These are phyloP conservation scores for Rhizoclosmatium globosum DNA, from an alignment of 192 early-diverging fungal genomes.

Conservation along the genomic window DNA sequence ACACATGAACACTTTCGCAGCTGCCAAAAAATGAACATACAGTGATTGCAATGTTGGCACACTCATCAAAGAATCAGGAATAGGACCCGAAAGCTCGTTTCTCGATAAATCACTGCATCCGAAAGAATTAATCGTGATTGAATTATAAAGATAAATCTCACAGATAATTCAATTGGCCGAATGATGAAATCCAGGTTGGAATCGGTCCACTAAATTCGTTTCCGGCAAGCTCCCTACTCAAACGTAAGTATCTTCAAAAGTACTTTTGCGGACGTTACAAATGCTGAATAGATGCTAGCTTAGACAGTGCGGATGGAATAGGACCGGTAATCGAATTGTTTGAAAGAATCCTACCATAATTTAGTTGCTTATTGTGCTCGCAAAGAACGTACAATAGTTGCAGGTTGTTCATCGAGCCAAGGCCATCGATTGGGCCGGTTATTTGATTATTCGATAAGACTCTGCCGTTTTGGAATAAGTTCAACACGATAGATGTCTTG, in stretches of 20 bases:
- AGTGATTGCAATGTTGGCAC: neutral
- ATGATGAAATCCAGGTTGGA: neutral
- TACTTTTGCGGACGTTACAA: neutral
- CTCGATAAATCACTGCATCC: neutral
- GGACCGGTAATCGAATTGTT: neutral
- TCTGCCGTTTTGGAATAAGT: neutral
- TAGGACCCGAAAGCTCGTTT: neutral
- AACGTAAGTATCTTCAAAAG: no score
- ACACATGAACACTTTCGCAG: neutral
- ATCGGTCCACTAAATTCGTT: neutral
- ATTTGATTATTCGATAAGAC: neutral
- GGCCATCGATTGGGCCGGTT: neutral
- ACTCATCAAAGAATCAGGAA: neutral
- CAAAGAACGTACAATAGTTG: neutral
- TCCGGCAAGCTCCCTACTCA: neutral
- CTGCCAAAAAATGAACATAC: neutral
- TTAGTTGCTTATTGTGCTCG: neutral
- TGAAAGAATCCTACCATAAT: neutral
- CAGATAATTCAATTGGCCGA: neutral
- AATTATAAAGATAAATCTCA: neutral
- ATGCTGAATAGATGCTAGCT: neutral
- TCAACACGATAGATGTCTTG: neutral
- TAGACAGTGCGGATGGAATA: neutral
- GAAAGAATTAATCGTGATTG: neutral
- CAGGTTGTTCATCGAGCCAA: neutral